phyloP scores from a whole-genome alignment of 2,329 filamentous ascomycete species.

The Pseudogymnoascus sp. region DNA sequence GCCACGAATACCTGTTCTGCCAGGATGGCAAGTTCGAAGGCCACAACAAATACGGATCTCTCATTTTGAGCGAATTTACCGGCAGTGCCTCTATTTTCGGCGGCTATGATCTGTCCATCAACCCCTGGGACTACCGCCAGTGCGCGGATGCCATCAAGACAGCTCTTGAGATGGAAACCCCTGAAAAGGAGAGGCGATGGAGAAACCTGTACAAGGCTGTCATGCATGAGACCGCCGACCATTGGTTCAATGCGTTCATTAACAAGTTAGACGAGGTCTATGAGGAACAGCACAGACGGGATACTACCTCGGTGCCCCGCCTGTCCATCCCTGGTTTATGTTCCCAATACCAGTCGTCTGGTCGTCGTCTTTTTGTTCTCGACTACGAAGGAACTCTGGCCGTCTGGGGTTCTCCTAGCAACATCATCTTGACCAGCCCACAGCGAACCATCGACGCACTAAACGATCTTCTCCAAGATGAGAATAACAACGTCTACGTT shows the following conservation, averaged over 20 bases:
- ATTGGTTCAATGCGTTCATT: conserved; percentile 76
- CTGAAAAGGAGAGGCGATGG: conserved; percentile 71
- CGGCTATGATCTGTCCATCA: conserved; percentile 73
- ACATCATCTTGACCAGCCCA: conserved; percentile 78
- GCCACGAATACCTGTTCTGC: conserved; percentile 87
- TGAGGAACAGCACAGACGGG: conserved; percentile 75
- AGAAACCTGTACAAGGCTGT: conserved; percentile 64
- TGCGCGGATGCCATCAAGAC: conserved; percentile 79
- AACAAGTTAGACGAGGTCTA: conserved; percentile 65
- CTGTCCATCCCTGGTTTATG: conserved; percentile 61
- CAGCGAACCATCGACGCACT: conserved; percentile 74
- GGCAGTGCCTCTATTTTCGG: conserved; percentile 82
- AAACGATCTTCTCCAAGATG: conserved; percentile 71
- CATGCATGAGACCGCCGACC: conserved; percentile 70
- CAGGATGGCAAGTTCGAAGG: conserved; percentile 69
- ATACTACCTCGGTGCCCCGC: conserved; percentile 79
- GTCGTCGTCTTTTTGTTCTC: conserved; percentile 73
- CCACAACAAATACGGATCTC: conserved; percentile 73
- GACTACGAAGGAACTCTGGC: conserved; percentile 93
- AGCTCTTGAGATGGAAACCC: conserved; percentile 70
- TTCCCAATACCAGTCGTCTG: conserved; percentile 56
- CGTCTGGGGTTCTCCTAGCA: conserved; percentile 74
- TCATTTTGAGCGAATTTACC: conserved; percentile 93
- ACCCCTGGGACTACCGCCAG: conserved; percentile 90
- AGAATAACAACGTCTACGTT: conserved; percentile 79